phyloP scores from a whole-genome alignment of 495 filamentous ascomycete species.

The Lineolata rhizophorae region DNA sequence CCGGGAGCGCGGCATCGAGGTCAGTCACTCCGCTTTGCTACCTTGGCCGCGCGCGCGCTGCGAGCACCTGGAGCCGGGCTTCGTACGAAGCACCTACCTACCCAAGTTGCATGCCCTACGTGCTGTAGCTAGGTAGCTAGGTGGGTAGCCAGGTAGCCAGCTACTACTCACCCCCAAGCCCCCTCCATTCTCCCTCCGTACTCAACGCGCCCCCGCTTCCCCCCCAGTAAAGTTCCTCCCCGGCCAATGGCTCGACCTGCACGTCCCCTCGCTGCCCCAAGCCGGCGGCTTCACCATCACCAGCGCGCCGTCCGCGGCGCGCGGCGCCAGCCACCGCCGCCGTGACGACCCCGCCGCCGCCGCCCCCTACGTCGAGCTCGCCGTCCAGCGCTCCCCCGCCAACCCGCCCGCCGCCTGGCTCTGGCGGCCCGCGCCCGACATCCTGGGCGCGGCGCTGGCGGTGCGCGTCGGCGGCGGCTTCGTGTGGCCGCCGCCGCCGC shows the following conservation, averaged over 20 bases:
- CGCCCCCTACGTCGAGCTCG: slow-evolving; percentile 42
- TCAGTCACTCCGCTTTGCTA: slow-evolving; percentile 14
- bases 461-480: slow-evolving; percentile 68
- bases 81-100: no score
- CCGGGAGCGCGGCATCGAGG: slow-evolving; percentile 6
- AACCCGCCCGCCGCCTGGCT: slow-evolving; percentile 61
- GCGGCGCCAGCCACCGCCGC: slow-evolving; percentile 2
- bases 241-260: slow-evolving; percentile 83
- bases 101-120: no score
- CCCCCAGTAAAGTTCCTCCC: slow-evolving; percentile 39
- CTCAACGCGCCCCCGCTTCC: slow-evolving; percentile 8
- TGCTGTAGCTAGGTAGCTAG: no score
- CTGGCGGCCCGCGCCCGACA: slow-evolving; percentile 31
- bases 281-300: slow-evolving; percentile 77
- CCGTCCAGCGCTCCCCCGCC: slow-evolving; percentile 39
- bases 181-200: neutral
- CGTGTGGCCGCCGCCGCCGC: slow-evolving; percentile 46
- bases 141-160: no score
- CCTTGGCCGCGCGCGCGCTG: no score
- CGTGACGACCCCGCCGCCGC: slow-evolving; percentile 11
- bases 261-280: slow-evolving; percentile 38
- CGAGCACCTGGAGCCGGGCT: no score
- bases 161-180: no score
- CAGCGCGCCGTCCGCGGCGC: slow-evolving; percentile 33
- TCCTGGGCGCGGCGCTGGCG: slow-evolving; percentile 32